Base-by-base conservation (phyloP, 768 basidiomycete species). In the Termitomyces eurrhizus region DNA sequence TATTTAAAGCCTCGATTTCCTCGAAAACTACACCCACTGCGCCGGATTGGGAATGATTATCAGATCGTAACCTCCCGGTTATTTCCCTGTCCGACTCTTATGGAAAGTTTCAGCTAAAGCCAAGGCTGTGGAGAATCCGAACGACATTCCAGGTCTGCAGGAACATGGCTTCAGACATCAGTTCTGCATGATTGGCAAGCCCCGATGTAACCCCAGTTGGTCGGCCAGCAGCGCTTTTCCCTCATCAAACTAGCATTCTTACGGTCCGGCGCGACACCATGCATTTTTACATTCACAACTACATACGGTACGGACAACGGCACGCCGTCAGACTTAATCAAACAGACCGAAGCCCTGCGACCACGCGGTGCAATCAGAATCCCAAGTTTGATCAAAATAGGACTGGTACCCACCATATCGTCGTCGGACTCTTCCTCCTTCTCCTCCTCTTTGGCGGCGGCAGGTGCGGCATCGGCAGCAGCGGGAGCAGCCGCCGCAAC, bases 271-370 rank as follows among this genome's bases (percentile, higher is more conserved):
- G 4, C 26, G 26, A 37, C 52, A 53, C 18, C 55, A 60, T 44
- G 53, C 36, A 55, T 57, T 61, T 59, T 61, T 45, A 59, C 58
- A 48, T 66, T 55, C 57, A 57, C 66, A 67, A 35, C 51, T 67
- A 66, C 33, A 61, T 65, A 60, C 52, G 55, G 58, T 65, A 60
- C 52, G 55, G 58, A 63, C 64, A 64, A 36, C 46, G 52, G 29
- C 52, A 61, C 11, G 13, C 56, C 58, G 57, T 9, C 57, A 62
- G 44, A 57, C 68, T 73, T 87, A 95, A 77, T 94, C 93, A 78
- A 96, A 96, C 60, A 96, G 84, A 80, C 94, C 93, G 74, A 96
- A 93, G 82, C 94, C 94, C 93, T 91, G 67, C 21, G 0, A 68
- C 37, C 45, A 65, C 59, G 55, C 37, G 33, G 69, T 70, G 29